A percentile compares a stretch with the other conserved stretches of the same genome.
Evolutionary conservation across 768 basidiomycete genomes (phyloP).

Genomic region (Macrocybe gigantea): DNA sequence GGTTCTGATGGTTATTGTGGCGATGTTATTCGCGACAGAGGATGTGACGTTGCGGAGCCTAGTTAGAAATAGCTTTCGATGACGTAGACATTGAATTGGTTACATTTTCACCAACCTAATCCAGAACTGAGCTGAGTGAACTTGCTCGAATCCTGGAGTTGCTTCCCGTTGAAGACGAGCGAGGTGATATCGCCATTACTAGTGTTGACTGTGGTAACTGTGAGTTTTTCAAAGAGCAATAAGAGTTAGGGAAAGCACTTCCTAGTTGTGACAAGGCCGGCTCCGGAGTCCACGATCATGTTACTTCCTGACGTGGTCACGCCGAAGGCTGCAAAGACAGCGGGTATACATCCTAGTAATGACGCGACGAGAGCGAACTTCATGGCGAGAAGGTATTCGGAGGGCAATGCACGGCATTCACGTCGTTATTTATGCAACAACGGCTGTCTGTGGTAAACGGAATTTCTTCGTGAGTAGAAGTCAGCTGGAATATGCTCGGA

Average conservation of each 20-base stretch:
- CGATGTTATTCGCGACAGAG: slow-evolving; percentile 32
- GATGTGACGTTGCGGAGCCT: slow-evolving; percentile 39
- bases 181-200: slow-evolving; percentile 42
- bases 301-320: slow-evolving; percentile 35
- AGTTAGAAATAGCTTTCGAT: not conserved
- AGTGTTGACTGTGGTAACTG: slow-evolving; percentile 25
- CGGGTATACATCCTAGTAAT: slow-evolving; percentile 21
- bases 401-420: not conserved
- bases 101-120: slow-evolving; percentile 22
- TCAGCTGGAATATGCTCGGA: not conserved
- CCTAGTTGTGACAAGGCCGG: slow-evolving; percentile 39
- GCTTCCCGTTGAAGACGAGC: slow-evolving; percentile 36
- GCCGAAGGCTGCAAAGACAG: slow-evolving; percentile 39
- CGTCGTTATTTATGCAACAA: not conserved
- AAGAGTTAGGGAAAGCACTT: slow-evolving; percentile 7
- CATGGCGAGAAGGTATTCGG: slow-evolving; percentile 11
- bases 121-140: slow-evolving; percentile 43
- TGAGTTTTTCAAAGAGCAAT: not conserved
- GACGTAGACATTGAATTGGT: not conserved
- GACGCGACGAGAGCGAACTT: slow-evolving; percentile 14
- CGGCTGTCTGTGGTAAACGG: slow-evolving; percentile 2
- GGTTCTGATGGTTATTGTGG: slow-evolving; percentile 34
- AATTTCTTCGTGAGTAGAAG: slow-evolving; percentile 8
- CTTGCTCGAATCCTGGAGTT: slow-evolving; percentile 39
- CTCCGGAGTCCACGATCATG: slow-evolving; percentile 38